Evolutionary conservation across 2,329 filamentous ascomycete genomes (phyloP).

Genomic region (Ascomycota sp.): DNA sequence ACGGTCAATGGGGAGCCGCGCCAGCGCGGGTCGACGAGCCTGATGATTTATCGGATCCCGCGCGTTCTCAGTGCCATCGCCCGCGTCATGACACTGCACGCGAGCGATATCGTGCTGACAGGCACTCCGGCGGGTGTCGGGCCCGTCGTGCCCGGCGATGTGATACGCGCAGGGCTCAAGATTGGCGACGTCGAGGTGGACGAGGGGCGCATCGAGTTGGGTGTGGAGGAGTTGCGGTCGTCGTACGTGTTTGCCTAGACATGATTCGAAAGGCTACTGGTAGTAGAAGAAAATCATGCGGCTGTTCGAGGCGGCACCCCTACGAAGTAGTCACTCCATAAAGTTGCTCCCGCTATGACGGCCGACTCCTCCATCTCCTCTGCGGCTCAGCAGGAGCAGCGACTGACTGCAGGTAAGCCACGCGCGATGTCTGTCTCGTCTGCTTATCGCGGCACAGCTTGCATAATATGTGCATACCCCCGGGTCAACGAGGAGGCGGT

Average conservation of each 20-base stretch:
- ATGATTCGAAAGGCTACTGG: no score
- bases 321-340: no score
- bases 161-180: slow-evolving; percentile 67
- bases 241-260: slow-evolving; percentile 62
- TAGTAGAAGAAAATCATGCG: no score
- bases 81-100: slow-evolving; percentile 80
- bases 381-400: no score
- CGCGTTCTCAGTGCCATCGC: slow-evolving; percentile 79
- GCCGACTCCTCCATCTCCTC: no score
- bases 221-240: slow-evolving; percentile 58
- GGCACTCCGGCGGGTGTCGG: slow-evolving; percentile 95
- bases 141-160: slow-evolving; percentile 62
- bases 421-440: no score
- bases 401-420: no score
- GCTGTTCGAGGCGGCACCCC: no score
- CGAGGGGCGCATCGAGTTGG: slow-evolving; percentile 68
- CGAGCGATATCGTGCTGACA: slow-evolving; percentile 86
- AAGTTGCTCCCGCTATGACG: no score
- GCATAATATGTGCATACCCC: no score
- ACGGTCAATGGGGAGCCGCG: slow-evolving; percentile 59
- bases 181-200: slow-evolving; percentile 66
- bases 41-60: slow-evolving; percentile 89
- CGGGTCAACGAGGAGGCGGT: no score
- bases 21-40: slow-evolving; percentile 73
- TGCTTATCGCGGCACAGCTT: no score